These are phyloP conservation scores for Clavariopsis aquatica DNA, from an alignment of 495 filamentous ascomycete species.

Conservation along the genomic window DNA sequence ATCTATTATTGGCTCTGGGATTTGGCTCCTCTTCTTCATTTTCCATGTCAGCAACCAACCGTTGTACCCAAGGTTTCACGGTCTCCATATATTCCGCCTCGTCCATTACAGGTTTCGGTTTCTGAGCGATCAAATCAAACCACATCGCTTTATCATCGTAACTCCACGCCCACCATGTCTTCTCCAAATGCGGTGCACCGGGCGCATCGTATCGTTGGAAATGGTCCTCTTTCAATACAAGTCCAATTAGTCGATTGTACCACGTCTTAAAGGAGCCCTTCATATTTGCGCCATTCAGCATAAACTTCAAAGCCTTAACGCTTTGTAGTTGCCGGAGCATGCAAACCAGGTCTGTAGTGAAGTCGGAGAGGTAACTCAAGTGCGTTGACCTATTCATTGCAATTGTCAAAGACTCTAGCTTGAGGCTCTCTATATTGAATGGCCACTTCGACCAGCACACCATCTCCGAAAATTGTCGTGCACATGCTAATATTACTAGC, in stretches of 20 bases:
- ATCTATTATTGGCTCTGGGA: slow-evolving; percentile 35
- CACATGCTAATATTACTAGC: slow-evolving; percentile 37
- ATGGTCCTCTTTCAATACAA: slow-evolving; percentile 43
- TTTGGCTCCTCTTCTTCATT: slow-evolving; percentile 41
- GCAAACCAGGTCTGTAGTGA: slow-evolving; percentile 33
- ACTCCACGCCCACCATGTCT: slow-evolving; percentile 43
- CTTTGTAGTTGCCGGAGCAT: slow-evolving; percentile 38
- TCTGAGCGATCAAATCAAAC: slow-evolving; percentile 32
- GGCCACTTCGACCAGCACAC: slow-evolving; percentile 36
- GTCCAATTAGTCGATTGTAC: slow-evolving; percentile 41
- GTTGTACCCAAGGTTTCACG: slow-evolving; percentile 36
- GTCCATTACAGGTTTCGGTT: slow-evolving; percentile 34
- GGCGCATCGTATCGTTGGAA: slow-evolving; percentile 35
- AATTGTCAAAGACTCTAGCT: slow-evolving; percentile 37
- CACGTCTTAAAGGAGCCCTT: slow-evolving; percentile 42
- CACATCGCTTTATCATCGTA: slow-evolving; percentile 35
- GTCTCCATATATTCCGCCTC: slow-evolving; percentile 38
- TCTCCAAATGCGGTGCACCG: slow-evolving; percentile 24
- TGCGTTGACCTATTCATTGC: slow-evolving; percentile 38
- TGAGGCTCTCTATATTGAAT: slow-evolving; percentile 34
- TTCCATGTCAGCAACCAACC: slow-evolving; percentile 36
- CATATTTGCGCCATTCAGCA: slow-evolving; percentile 40
- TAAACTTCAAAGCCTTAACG: slow-evolving; percentile 37
- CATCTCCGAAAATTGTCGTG: slow-evolving; percentile 37
- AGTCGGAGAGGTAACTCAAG: slow-evolving; percentile 40